Conservation (phyloP, 129 eudicot species). For the Oenanthe sinensis region DNA sequence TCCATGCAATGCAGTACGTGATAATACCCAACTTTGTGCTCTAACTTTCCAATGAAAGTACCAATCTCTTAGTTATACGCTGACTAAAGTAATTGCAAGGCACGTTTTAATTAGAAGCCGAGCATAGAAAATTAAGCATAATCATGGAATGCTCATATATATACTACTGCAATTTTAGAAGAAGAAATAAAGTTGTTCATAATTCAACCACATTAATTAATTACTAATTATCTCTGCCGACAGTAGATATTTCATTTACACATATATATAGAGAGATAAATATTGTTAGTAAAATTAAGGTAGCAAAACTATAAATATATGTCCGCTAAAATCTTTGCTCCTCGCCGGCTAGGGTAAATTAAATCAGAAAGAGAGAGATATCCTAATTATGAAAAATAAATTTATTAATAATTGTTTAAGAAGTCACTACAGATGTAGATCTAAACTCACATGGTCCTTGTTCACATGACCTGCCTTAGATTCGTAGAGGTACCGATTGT, state of each 20-base stretch:
- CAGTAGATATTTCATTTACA: not conserved
- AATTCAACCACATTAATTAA: no score
- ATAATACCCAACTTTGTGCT: no score
- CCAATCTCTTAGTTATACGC: no score
- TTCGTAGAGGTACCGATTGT: conserved; percentile 37
- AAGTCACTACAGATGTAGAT: conserved; percentile 65
- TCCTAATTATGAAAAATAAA: not conserved
- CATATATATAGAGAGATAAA: not conserved
- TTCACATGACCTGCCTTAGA: conserved; percentile 36
- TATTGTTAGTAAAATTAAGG: not conserved
- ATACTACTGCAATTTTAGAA: no score
- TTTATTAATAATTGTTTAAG: not conserved
- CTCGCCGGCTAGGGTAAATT: not conserved
- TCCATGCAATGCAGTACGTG: no score
- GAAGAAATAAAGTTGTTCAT: no score
- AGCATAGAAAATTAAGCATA: no score
- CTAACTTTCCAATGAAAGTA: no score
- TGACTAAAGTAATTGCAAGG: no score
- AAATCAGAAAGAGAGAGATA: not conserved
- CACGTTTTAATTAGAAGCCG: no score
- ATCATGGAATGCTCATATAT: no score
- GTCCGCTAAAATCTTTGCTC: not conserved
- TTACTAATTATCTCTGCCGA: not conserved
- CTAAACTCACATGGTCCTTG: conserved; percentile 92
- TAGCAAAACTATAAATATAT: not conserved